phyloP scores from a whole-genome alignment of 257 asterid species.

The Fraxinus anomala region DNA sequence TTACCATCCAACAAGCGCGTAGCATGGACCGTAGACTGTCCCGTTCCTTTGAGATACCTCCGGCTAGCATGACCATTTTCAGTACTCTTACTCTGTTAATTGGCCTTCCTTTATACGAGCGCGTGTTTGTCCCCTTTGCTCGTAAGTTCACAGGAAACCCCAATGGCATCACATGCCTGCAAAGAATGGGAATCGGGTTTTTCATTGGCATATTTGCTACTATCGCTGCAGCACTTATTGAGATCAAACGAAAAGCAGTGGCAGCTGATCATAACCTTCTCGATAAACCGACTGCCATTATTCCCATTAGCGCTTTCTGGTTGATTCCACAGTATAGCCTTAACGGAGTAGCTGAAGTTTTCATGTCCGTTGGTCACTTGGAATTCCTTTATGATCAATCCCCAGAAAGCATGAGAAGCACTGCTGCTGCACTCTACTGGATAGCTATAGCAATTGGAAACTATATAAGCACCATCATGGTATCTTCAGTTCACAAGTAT shows the following conservation, averaged over 20 bases:
- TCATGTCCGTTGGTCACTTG: slow-evolving; percentile 65
- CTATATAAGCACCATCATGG: slow-evolving; percentile 58
- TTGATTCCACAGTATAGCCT: slow-evolving; percentile 68
- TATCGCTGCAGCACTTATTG: slow-evolving; percentile 51
- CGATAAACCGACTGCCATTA: slow-evolving; percentile 49
- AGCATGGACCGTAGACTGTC: slow-evolving; percentile 68
- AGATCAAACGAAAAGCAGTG: slow-evolving; percentile 59
- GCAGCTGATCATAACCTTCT: slow-evolving; percentile 52
- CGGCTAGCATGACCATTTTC: slow-evolving; percentile 72
- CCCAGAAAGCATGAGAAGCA: slow-evolving; percentile 89
- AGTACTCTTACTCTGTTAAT: slow-evolving; percentile 55
- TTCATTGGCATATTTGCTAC: slow-evolving; percentile 55
- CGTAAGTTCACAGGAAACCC: slow-evolving; percentile 53
- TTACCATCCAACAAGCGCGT: slow-evolving; percentile 72
- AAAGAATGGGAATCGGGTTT: slow-evolving; percentile 77
- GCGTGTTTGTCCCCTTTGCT: slow-evolving; percentile 62
- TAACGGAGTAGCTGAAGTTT: slow-evolving; percentile 72
- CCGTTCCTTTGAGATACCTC: slow-evolving; percentile 63
- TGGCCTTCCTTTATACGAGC: slow-evolving; percentile 59
- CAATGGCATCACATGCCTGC: slow-evolving; percentile 64
- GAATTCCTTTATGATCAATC: slow-evolving; percentile 81
- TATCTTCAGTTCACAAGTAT: slow-evolving; percentile 54
- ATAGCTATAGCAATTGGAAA: slow-evolving; percentile 59
- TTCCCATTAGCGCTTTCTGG: slow-evolving; percentile 77
- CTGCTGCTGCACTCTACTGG: slow-evolving; percentile 68